Evolutionary conservation across 2,329 filamentous ascomycete genomes (phyloP).

Genomic region (Sporothrix protearum): DNA sequence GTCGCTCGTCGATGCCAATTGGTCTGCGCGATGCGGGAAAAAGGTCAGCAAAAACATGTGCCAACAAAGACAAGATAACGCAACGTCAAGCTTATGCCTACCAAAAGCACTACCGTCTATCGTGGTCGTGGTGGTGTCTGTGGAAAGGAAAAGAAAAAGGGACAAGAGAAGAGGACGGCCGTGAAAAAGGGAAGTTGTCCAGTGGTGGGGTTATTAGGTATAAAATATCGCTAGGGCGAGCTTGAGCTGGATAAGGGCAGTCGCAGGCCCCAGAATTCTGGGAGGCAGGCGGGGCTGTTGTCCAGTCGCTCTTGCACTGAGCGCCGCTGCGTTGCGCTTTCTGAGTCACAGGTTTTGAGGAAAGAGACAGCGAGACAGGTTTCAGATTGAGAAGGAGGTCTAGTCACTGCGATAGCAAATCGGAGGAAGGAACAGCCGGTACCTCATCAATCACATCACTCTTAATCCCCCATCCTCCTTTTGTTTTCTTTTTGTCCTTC

Average conservation of each 20-base stretch:
- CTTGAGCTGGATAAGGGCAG: slow-evolving; percentile 13
- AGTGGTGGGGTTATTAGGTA: slow-evolving; percentile 17
- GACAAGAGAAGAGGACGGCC: neutral
- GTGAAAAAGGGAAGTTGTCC: neutral
- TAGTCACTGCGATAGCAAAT: slow-evolving; percentile 17
- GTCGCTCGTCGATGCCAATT: neutral
- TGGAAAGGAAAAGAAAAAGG: neutral
- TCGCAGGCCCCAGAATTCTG: slow-evolving; percentile 8
- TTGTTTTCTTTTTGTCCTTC: neutral
- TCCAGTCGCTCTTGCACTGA: neutral
- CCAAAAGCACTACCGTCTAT: slow-evolving; percentile 3
- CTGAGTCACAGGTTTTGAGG: slow-evolving; percentile 30
- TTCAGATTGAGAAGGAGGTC: slow-evolving; percentile 22
- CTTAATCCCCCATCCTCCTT: neutral
- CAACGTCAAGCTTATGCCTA: neutral
- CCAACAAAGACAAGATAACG: neutral
- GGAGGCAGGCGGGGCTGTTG: slow-evolving; percentile 25
- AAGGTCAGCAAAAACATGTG: neutral
- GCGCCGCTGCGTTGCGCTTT: neutral
- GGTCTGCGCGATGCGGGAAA: neutral
- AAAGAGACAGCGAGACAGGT: slow-evolving; percentile 14
- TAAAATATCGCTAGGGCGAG: slow-evolving; percentile 20
- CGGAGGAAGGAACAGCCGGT: neutral
- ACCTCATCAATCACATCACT: neutral
- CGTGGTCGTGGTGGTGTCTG: neutral